Base-by-base conservation (phyloP, 2,329 filamentous ascomycete species). In the Alternaria arbusti region DNA sequence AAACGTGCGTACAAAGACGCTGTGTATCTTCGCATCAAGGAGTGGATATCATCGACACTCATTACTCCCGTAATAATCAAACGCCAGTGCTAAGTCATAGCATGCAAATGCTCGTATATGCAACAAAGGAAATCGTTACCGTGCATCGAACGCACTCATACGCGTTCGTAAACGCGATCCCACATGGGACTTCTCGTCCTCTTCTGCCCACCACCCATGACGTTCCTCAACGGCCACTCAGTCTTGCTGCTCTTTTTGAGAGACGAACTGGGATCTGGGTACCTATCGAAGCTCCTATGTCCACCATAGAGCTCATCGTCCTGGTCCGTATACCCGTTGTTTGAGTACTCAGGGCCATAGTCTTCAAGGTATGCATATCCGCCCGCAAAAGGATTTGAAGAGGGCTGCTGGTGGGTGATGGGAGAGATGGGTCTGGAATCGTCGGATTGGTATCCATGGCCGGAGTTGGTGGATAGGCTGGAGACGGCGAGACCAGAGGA, bases 141-240 rank as follows among this genome's bases (percentile, higher is more conserved):
- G 43, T 49, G 44, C 25, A 56, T 43, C 57, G 52, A 58, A 56
- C 15, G 54, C 49, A 22, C n/a, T 67, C 64, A 67, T 67, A 57
- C 66, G 50, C 62, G 63, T 52, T 75, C 74, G 47, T 78, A 78
- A 23, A 79, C 72, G 2, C 73, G 69, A 61, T 78, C 76, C 73
- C 74, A 78, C 50, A 76, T 63, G 32, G 75, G 72, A 64, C 74
- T 77, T 47, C 66, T 71, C 23, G 67, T 73, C 52, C 73, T 64
- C 46, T 59, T 45, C 11, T 72, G 63, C 3, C 66, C 52, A 15
- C 59, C 59, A 5, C 67, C 69, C 13, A 68, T 45, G 6, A 69
- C 54, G 45, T 72, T 77, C 11, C 66, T 69, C 56, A 79, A 54
- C 44, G 77, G 77, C 76, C 77, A 79, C 51, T 79, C 76, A 0